Evolutionary conservation across 176 grass and related monocot species (phyloP).

Genomic region (Eleusine coracana): DNA sequence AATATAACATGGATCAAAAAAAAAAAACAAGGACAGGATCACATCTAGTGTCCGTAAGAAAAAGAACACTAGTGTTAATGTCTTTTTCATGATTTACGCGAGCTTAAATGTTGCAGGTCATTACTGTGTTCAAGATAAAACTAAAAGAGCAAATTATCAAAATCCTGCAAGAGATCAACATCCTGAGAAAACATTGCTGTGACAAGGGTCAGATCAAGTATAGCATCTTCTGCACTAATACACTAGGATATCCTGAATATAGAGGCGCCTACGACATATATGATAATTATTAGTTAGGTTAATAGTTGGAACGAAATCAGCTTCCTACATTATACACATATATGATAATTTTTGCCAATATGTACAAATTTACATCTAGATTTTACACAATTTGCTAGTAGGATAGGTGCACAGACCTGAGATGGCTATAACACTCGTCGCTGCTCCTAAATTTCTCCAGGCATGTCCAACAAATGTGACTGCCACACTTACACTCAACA

Average conservation of each 20-base stretch:
- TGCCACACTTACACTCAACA: conserved; percentile 75
- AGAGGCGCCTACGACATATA: background rate
- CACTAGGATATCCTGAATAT: background rate
- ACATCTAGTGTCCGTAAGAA: background rate
- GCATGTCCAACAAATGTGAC: conserved; percentile 90
- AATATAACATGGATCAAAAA: background rate
- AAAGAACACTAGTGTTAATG: background rate
- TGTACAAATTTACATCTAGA: conserved; percentile 50
- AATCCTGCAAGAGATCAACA: background rate
- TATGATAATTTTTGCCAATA: conserved; percentile 18
- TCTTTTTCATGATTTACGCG: background rate
- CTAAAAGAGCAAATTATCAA: background rate
- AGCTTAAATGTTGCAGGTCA: background rate
- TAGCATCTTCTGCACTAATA: background rate
- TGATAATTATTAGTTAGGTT: background rate
- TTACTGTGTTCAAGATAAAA: background rate
- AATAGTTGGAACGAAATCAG: background rate
- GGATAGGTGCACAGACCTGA: conserved; percentile 62
- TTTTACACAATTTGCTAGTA: conserved; percentile 36
- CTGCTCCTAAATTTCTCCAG: conserved; percentile 66
- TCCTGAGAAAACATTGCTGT: background rate
- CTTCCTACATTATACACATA: conserved; percentile 26
- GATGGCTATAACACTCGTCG: conserved; percentile 76
- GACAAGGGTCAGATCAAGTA: conserved; percentile 5
- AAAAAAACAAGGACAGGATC: background rate